Percentiles rank a stretch among this genome's conserved stretches.
Conservation (phyloP, 2,329 filamentous ascomycete genomes). For the Claviceps sp. region DNA sequence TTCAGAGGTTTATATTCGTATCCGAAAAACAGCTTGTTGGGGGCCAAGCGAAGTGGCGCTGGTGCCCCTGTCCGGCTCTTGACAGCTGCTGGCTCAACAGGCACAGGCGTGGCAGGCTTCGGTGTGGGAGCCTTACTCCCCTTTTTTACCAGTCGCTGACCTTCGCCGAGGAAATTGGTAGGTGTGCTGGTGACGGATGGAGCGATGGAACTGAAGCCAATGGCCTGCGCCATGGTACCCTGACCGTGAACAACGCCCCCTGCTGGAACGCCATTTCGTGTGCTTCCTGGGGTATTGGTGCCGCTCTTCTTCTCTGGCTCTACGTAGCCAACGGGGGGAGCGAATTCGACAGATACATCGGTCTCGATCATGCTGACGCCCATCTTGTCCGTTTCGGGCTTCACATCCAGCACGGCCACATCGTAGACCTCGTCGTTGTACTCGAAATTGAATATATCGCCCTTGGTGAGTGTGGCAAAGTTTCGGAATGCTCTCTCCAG, state of each 20-base stretch:
- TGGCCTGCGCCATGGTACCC: constrained; percentile 93
- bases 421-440: constrained; percentile 94
- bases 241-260: constrained; percentile 70
- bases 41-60: constrained; percentile 69
- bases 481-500: constrained; percentile 93
- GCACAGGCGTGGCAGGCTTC: constrained; percentile 59
- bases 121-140: constrained; percentile 50
- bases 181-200: constrained; percentile 58
- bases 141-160: constrained; percentile 81
- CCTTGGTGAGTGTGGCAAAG: constrained; percentile 85
- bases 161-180: constrained; percentile 68
- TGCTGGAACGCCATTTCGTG: constrained; percentile 46
- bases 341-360: constrained; percentile 92
- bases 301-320: constrained; percentile 69
- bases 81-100: constrained; percentile 16
- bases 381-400: constrained; percentile 70
- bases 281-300: constrained; percentile 73
- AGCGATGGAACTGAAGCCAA: constrained; percentile 87
- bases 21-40: constrained; percentile 91
- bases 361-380: constrained; percentile 93
- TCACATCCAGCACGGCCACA: constrained; percentile 86
- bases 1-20: constrained; percentile 86
- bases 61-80: constrained; percentile 56
- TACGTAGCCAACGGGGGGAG: constrained; percentile 83
- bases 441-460: constrained; percentile 88